Evolutionary conservation across 2,329 filamentous ascomycete genomes (phyloP), one percentile per base, ranked within the genome.

Genomic region (Microsporum audouinii): DNA sequence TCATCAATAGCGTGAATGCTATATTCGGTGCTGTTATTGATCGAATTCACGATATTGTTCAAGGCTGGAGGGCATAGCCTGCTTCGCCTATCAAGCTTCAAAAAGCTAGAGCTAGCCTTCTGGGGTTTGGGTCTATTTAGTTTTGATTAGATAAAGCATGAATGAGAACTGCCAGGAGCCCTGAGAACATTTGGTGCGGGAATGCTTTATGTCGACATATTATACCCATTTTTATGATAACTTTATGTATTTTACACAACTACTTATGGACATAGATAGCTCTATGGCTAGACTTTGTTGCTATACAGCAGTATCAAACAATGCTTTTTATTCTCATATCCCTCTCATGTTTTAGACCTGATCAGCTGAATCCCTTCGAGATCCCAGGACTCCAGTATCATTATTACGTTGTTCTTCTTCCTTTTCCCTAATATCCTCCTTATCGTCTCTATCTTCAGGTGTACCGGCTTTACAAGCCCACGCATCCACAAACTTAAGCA

Each of bases 11-110:
- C 64, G 81, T 94, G 64, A 91, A 89, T 72, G 91, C 91, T 55
- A 86, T 95, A 68, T 91, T 95, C 67, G 91, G 91, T 0, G 89
- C 95, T 2, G 88, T 97, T 43, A 96, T 99, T 77, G 94, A 99
- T 77, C 86, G 90, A 68, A 78, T 97, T 67, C 94, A 99, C 77
- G 91, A 92, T 68, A 85, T 96, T 77, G 89, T 95, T 63, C 94
- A 99, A 78, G 88, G 89, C 59, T 92, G 92, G 78, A 83, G 89
- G 72, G 86, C 87, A 41, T 66, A 51, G 60, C 58, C 58, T 27
- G 6, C 1, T 38, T 17, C 36, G 23, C 7, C 27, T 14, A 4
- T 12, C 2, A 1, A 5, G n/a, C 1, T 2, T 23, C 17, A 14
- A n/a, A 43, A 43, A 43, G 38, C 38, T 12, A 41, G 12, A n/a